Percentiles rank a stretch among this genome's conserved stretches.
These are phyloP conservation scores for Sapria himalayana DNA, from an alignment of 345 rosid genomes.

Conservation along the genomic window DNA sequence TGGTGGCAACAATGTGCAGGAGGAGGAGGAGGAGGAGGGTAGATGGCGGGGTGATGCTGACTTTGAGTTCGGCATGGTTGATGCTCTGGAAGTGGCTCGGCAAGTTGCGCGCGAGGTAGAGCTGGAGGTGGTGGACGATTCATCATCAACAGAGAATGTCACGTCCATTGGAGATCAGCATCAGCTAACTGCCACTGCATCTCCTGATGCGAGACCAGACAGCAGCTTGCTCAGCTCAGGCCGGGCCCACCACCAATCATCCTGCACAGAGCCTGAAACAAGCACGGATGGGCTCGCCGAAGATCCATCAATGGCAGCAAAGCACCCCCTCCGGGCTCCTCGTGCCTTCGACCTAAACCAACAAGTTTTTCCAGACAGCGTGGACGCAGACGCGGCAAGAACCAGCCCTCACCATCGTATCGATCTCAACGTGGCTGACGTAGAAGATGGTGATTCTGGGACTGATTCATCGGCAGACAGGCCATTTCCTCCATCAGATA, in stretches of 20 bases:
- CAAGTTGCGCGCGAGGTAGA: slow-evolving; percentile 87
- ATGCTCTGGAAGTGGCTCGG: slow-evolving; percentile 83
- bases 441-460: slow-evolving; percentile 35
- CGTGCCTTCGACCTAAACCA: slow-evolving; percentile 71
- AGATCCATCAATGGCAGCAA: no score
- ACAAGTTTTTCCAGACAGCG: slow-evolving; percentile 57
- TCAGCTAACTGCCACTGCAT: no score
- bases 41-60: slow-evolving; percentile 36
- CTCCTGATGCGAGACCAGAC: no score
- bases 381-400: slow-evolving; percentile 34
- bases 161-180: no score
- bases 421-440: slow-evolving; percentile 72
- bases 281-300: no score
- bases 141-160: no score
- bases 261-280: no score
- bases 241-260: no score
- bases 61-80: slow-evolving; percentile 56
- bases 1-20: no score
- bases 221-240: no score
- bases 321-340: no score
- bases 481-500: slow-evolving; percentile 36
- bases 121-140: slow-evolving; percentile 49
- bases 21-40: no score
- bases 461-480: slow-evolving; percentile 47
- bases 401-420: slow-evolving; percentile 39